A percentile compares a stretch with the other conserved stretches of the same genome.
Evolutionary conservation across 2,329 filamentous ascomycete genomes (phyloP).

Genomic region (Claviceps arundinis): DNA sequence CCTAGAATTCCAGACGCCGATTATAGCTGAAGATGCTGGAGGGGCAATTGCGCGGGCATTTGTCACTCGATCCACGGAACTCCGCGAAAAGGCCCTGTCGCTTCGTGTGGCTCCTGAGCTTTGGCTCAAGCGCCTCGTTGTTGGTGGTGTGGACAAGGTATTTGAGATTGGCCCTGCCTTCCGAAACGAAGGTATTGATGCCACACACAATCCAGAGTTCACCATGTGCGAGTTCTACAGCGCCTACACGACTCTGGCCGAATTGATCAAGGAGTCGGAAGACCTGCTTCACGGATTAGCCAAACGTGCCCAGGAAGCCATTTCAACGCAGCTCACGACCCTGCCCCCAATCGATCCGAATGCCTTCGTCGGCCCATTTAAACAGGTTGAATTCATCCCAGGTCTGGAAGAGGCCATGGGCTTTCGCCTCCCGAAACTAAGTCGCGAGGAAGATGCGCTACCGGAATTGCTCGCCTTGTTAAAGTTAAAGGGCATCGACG

Average conservation of each 20-base stretch:
- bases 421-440: conserved; percentile 51
- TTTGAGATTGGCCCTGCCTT: conserved; percentile 92
- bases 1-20: conserved; percentile 81
- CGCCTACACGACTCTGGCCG: conserved; percentile 63
- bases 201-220: conserved; percentile 93
- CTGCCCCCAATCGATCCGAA: conserved; percentile 35
- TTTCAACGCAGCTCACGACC: conserved; percentile 29
- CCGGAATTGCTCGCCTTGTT: conserved; percentile 39
- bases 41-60: conserved; percentile 84
- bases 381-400: conserved; percentile 68
- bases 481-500: conserved; percentile 44
- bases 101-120: conserved; percentile 87
- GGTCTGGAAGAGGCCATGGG: conserved; percentile 58
- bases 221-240: conserved; percentile 96
- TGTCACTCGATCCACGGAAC: conserved; percentile 63
- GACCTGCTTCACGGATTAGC: conserved; percentile 50
- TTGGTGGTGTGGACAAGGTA: conserved; percentile 76
- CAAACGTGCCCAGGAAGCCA: conserved; percentile 32
- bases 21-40: conserved; percentile 69
- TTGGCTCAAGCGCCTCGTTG: conserved; percentile 82
- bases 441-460: conserved; percentile 37
- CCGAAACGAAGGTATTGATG: conserved; percentile 83
- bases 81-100: conserved; percentile 56
- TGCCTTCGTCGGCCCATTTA: conserved; percentile 42
- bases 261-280: conserved; percentile 66